phyloP scores from a whole-genome alignment of 306 rosid genomes.

The Malus fusca region DNA sequence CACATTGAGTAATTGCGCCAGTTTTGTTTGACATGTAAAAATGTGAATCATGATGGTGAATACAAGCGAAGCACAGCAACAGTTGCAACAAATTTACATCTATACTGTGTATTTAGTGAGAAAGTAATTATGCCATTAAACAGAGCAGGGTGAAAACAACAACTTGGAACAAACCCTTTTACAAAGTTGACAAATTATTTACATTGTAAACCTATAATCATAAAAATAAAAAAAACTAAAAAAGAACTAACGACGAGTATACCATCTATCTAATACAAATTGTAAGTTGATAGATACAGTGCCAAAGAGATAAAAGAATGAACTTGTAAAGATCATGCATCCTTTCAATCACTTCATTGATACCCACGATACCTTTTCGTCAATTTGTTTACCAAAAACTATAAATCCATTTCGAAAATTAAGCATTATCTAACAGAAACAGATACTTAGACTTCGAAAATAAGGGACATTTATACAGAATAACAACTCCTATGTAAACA shows the following conservation, averaged over 20 bases:
- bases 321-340: not conserved
- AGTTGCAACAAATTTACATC: not conserved
- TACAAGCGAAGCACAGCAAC: not conserved
- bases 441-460: too few relatives aligned
- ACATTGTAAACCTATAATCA: not conserved
- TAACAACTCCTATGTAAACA: not conserved
- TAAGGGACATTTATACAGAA: not conserved
- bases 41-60: not conserved
- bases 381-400: not conserved
- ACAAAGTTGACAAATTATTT: not conserved
- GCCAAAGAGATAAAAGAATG: not conserved
- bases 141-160: not conserved
- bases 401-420: not conserved
- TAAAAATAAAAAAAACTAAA: too few relatives aligned
- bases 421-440: not conserved
- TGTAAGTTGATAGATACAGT: not conserved
- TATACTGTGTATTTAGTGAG: not conserved
- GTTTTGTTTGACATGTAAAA: not conserved
- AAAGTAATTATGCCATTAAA: not conserved
- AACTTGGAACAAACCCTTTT: not conserved
- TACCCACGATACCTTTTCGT: not conserved
- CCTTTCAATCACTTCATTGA: not conserved
- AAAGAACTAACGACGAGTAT: not conserved
- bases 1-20: not conserved
- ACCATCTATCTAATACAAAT: not conserved